Percentiles rank a stretch among this genome's conserved stretches.
Evolutionary conservation across 1,284 basidiomycete species (phyloP).

Genomic region (Fomitopsis pinicola): DNA sequence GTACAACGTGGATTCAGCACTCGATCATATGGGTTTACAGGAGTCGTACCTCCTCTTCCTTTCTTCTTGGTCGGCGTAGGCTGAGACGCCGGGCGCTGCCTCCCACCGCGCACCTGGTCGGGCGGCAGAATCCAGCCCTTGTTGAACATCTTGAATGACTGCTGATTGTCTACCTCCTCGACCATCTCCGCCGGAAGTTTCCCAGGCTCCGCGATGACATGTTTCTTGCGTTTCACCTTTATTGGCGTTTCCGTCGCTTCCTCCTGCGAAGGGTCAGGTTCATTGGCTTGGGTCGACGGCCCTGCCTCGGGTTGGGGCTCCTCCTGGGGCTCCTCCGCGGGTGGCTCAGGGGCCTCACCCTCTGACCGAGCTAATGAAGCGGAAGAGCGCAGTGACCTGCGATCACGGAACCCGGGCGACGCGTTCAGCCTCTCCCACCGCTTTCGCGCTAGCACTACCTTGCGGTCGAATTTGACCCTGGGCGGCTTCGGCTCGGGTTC

Average conservation of each 20-base stretch:
- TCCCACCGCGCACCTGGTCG: slow-evolving; percentile 59
- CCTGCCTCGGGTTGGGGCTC: slow-evolving; percentile 27
- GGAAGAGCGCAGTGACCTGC: slow-evolving; percentile 38
- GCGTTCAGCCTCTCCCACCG: slow-evolving; percentile 20
- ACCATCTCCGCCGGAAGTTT: slow-evolving; percentile 48
- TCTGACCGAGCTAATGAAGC: background rate
- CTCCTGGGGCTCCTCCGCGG: slow-evolving; percentile 30
- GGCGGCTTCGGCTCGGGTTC: slow-evolving; percentile 31
- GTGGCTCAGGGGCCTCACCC: background rate
- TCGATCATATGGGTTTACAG: background rate
- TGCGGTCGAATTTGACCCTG: slow-evolving; percentile 33
- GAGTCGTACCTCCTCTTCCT: slow-evolving; percentile 41
- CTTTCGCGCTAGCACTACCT: slow-evolving; percentile 31
- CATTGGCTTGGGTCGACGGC: slow-evolving; percentile 2
- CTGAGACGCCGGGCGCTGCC: slow-evolving; percentile 38
- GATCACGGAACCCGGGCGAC: slow-evolving; percentile 41
- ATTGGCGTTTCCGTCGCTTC: slow-evolving; percentile 1
- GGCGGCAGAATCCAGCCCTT: slow-evolving; percentile 86
- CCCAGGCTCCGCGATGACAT: slow-evolving; percentile 19
- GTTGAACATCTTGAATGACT: slow-evolving; percentile 83
- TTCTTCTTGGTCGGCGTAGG: slow-evolving; percentile 46
- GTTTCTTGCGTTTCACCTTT: slow-evolving; percentile 3
- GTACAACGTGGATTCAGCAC: background rate
- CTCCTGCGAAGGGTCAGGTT: slow-evolving; percentile 1
- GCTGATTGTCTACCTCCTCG: slow-evolving; percentile 64